phyloP scores from a whole-genome alignment of 2,329 filamentous ascomycete species.

The Ophidiomyces ophidiicola region DNA sequence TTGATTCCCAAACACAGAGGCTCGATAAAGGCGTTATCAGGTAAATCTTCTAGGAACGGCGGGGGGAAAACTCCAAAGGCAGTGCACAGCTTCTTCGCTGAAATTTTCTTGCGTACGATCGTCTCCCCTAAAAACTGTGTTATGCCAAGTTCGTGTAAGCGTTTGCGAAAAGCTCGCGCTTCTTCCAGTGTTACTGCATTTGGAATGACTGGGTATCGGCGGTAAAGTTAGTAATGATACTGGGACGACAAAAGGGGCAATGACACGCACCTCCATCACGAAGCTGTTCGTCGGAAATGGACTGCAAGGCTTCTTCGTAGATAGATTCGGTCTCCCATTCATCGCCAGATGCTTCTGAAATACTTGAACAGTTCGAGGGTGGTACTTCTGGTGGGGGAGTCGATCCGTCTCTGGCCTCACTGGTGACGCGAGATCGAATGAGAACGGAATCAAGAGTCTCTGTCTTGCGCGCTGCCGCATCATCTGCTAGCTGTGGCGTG shows the following conservation, averaged over 20 bases:
- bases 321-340: slow-evolving; percentile 35
- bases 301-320: slow-evolving; percentile 51
- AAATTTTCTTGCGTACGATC: slow-evolving; percentile 55
- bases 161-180: slow-evolving; percentile 53
- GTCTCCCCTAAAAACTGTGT: slow-evolving; percentile 63
- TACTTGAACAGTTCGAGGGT: slow-evolving; percentile 25
- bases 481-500: slow-evolving; percentile 19
- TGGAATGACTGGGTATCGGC: slow-evolving; percentile 24
- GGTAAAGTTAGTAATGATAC: slow-evolving; percentile 1
- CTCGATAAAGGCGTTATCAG: slow-evolving; percentile 63
- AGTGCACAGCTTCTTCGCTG: slow-evolving; percentile 70
- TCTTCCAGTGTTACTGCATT: slow-evolving; percentile 56
- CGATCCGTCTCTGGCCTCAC: slow-evolving; percentile 2
- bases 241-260: neutral
- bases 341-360: slow-evolving; percentile 13
- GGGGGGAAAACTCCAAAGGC: slow-evolving; percentile 72
- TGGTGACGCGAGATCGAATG: slow-evolving; percentile 3
- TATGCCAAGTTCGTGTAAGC: slow-evolving; percentile 65
- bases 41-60: slow-evolving; percentile 55
- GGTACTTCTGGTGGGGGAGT: slow-evolving; percentile 23
- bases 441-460: slow-evolving; percentile 7
- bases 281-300: slow-evolving; percentile 43
- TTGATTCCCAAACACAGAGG: slow-evolving; percentile 66
- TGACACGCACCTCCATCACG: slow-evolving; percentile 34
- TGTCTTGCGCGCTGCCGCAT: neutral